Evolutionary conservation across 768 basidiomycete genomes (phyloP).

Genomic region (Auricularia sp.): DNA sequence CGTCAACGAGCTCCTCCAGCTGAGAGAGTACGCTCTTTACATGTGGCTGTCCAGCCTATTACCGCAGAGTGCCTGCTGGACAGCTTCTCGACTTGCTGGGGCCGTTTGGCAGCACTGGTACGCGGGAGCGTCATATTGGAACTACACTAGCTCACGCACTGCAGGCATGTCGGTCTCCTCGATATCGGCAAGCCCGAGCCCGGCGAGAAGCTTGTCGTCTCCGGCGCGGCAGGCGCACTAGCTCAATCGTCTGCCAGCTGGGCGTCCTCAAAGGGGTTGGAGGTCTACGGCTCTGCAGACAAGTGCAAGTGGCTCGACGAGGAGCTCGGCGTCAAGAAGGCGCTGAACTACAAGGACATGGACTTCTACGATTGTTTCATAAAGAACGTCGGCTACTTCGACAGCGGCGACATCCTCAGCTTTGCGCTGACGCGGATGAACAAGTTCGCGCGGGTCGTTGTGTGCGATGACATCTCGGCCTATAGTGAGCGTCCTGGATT

Average conservation of each 20-base stretch:
- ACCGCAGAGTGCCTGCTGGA: constrained; percentile 46
- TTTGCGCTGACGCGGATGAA: constrained; percentile 66
- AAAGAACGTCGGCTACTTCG: constrained; percentile 57
- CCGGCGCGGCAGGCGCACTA: constrained; percentile 86
- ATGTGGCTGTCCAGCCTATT: constrained; percentile 2
- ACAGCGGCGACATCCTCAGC: constrained; percentile 72
- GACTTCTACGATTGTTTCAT: constrained; percentile 67
- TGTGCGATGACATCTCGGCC: constrained; percentile 85
- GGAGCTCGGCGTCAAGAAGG: constrained; percentile 73
- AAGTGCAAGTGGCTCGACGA: constrained; percentile 82
- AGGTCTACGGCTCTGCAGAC: constrained; percentile 72
- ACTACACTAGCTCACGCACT: constrained; percentile 2
- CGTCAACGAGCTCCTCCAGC: constrained; percentile 38
- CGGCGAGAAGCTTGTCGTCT: constrained; percentile 78
- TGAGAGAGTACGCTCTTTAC: constrained; percentile 39
- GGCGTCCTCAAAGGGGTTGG: constrained; percentile 73
- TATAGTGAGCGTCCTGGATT: constrained; percentile 45
- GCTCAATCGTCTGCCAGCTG: constrained; percentile 74
- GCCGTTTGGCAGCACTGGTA: constrained; percentile 65
- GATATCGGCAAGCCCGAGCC: constrained; percentile 71
- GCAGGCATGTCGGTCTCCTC: constrained; percentile 69
- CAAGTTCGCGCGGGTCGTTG: constrained; percentile 60
- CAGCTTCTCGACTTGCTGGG: constrained; percentile 68
- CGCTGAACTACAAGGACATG: constrained; percentile 78
- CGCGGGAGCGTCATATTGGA: constrained; percentile 11